Evolutionary conservation across 768 basidiomycete genomes (phyloP), one percentile per base, ranked within the genome.

Genomic region (Clavaria fumosa): DNA sequence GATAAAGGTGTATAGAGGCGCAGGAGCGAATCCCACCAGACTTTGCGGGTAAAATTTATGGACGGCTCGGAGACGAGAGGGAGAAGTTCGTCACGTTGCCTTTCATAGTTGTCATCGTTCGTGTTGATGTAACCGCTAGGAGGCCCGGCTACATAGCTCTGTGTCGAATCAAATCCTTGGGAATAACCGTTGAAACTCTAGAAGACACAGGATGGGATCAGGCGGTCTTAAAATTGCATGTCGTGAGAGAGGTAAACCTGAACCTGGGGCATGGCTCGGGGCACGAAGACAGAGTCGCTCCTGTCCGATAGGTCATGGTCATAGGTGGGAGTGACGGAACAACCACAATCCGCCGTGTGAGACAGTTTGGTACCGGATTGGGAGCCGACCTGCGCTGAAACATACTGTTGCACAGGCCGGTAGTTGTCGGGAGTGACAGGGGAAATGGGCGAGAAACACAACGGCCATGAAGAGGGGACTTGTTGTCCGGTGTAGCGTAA

Each of bases 21-120:
- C 23, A 81, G 54, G 12, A 84, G 61, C 3, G 68, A 71, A 49
- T 83, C 83, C 75, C 78, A 85, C 82, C 82, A 83, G 17, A 71
- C 74, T 58, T 78, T 73, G 35, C 78, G 76, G 12, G 64, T 60
- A 53, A 79, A 81, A 34, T 67, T 63, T 24, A 79, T 56, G 6
- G 78, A 77, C 5, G 81, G 81, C 43, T 74, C 69, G 32, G 58
- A 50, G 4, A 48, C 51, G n/a, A 75, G 69, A 27, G 54, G 53
- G n/a, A 40, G 35, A 28, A 33, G 39, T 5, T 47, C 44, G 11
- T 31, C 28, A 18, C 33, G 23, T 12, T 23, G 20, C 9, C 37
- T 24, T 12, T 32, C 31, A 19, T 46, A 41, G 15, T 52, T 44
- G 14, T 38, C 43, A 14, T 49, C 38, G 9, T 46, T 18, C 10